Evolutionary conservation across 208 protist genomes (phyloP).

Genomic region (Herpetomonas samuelpessoai): DNA sequence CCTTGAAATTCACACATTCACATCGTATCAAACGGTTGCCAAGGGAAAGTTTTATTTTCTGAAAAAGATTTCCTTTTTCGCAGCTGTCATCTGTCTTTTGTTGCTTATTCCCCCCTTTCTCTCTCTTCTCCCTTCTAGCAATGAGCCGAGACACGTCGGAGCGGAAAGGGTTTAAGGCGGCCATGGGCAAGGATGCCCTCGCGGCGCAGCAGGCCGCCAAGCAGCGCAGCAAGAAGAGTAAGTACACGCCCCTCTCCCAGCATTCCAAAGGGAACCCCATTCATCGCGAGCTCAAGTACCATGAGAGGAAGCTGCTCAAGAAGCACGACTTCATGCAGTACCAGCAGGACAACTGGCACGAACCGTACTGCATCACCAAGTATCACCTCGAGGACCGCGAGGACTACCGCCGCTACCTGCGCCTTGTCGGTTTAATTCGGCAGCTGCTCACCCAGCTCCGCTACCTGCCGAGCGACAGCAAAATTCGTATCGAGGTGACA

Average conservation of each 20-base stretch:
- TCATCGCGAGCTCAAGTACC: constrained; percentile 83
- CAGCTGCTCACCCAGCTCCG: constrained; percentile 87
- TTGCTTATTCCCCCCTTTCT: neutral
- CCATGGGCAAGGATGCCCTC: constrained; percentile 38
- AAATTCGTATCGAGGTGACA: constrained; percentile 89
- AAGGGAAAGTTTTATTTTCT: no score
- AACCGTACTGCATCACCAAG: constrained; percentile 90
- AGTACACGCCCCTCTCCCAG: constrained; percentile 70
- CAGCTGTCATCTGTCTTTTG: neutral
- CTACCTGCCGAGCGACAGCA: constrained; percentile 84
- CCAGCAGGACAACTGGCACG: constrained; percentile 90
- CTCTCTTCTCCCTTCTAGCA: neutral
- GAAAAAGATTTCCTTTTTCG: neutral
- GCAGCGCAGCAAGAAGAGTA: constrained; percentile 81
- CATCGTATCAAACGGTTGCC: no score
- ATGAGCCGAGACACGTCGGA: constrained; percentile 71
- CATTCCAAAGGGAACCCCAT: constrained; percentile 83
- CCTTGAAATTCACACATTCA: no score
- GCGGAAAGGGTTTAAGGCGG: constrained; percentile 38
- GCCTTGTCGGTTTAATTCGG: constrained; percentile 81
- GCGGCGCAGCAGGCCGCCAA: constrained; percentile 49
- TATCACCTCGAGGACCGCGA: constrained; percentile 92
- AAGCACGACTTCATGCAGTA: constrained; percentile 94
- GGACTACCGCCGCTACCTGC: constrained; percentile 91
- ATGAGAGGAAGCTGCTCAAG: constrained; percentile 89